phyloP scores from a whole-genome alignment of 768 basidiomycete genomes.

The Agrocybe pediades region DNA sequence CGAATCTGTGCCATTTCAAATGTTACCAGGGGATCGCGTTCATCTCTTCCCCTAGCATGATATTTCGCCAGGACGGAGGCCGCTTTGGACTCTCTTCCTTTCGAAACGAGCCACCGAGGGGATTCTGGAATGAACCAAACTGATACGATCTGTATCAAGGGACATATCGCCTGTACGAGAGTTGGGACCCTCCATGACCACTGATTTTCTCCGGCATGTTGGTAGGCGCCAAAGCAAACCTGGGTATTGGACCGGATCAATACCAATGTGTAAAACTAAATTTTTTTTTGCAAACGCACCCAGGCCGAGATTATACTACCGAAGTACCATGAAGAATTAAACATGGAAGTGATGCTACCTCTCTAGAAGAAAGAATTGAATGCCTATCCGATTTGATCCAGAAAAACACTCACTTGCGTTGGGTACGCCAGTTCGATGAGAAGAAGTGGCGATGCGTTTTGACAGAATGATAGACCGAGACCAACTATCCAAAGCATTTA shows the following conservation, averaged over 20 bases:
- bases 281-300: conserved; percentile 28
- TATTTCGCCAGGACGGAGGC: conserved; percentile 65
- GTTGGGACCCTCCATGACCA: conserved; percentile 73
- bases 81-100: conserved; percentile 65
- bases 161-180: conserved; percentile 60
- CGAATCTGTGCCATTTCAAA: conserved; percentile 69
- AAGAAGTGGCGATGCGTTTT: conserved; percentile 64
- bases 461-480: conserved; percentile 60
- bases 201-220: conserved; percentile 33
- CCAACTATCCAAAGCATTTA: conserved; percentile 46
- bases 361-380: conserved; percentile 26
- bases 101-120: conserved; percentile 65
- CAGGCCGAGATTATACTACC: conserved; percentile 67
- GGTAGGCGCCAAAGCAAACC: conserved; percentile 47
- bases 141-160: conserved; percentile 53
- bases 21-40: conserved; percentile 58
- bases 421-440: conserved; percentile 72
- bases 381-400: neutral
- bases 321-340: conserved; percentile 76
- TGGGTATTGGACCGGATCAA: conserved; percentile 13
- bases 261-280: neutral
- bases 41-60: conserved; percentile 64
- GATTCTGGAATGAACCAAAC: conserved; percentile 68
- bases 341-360: conserved; percentile 62
- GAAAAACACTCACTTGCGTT: conserved; percentile 50